Evolutionary conservation across 306 rosid genomes (phyloP).

Genomic region (Sesbania bispinosa): DNA sequence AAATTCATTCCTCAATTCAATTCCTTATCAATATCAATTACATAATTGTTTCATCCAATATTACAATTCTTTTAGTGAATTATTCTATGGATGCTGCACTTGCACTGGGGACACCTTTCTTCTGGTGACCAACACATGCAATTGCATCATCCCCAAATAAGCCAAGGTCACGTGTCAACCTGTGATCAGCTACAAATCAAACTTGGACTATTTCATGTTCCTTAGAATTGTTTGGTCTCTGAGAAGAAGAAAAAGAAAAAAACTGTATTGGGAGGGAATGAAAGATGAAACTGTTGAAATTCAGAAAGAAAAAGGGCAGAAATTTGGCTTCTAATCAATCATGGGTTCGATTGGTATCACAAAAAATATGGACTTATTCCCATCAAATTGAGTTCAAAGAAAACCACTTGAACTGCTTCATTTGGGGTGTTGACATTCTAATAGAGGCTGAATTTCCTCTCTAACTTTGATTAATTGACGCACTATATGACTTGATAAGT

Average conservation of each 20-base stretch:
- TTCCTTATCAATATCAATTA: neutral
- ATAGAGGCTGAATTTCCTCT: neutral
- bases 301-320: neutral
- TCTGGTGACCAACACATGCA: no score
- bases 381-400: neutral
- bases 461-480: neutral
- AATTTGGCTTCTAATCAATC: neutral
- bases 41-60: neutral
- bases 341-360: neutral
- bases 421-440: neutral
- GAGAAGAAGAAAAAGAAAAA: no score
- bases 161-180: no score
- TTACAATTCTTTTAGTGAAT: neutral
- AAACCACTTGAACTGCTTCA: neutral
- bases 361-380: slow-evolving; percentile 18
- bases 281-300: neutral
- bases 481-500: neutral
- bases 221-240: neutral
- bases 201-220: neutral
- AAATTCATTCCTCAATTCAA: neutral
- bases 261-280: neutral
- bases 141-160: no score
- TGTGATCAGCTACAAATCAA: neutral
- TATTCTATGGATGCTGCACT: neutral
- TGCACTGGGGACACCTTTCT: neutral